These are phyloP conservation scores for Isoetes taiwanensis DNA, from an alignment of 75 land plant species.

Conservation along the genomic window DNA sequence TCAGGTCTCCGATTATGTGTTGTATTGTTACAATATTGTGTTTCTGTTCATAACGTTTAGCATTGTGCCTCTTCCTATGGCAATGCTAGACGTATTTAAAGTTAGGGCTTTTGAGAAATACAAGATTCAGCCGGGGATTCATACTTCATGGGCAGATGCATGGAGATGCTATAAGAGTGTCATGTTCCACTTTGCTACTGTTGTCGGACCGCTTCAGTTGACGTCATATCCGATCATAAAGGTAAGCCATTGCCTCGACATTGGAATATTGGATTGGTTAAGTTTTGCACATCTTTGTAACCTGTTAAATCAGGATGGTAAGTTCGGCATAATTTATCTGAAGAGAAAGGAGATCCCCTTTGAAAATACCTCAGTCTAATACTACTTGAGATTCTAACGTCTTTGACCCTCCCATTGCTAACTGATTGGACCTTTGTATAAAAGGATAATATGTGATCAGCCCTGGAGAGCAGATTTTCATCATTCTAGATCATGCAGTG, in stretches of 20 bases:
- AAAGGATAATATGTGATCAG: too few relatives aligned
- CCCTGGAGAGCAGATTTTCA: too few relatives aligned
- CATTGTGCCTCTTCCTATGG: slow-evolving; percentile 50
- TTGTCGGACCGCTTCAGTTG: slow-evolving; percentile 76
- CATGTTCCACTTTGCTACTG: slow-evolving; percentile 42
- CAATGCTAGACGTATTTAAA: slow-evolving; percentile 28
- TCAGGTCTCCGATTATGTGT: slow-evolving; percentile 41
- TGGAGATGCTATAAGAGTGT: slow-evolving; percentile 62
- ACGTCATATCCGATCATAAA: slow-evolving; percentile 56
- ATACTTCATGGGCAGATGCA: slow-evolving; percentile 16
- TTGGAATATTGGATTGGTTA: too few relatives aligned
- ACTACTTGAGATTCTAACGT: too few relatives aligned
- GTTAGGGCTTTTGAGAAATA: slow-evolving; percentile 19
- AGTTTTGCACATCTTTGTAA: too few relatives aligned
- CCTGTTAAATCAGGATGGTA: too few relatives aligned
- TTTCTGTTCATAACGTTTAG: slow-evolving; percentile 57
- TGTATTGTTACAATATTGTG: slow-evolving; percentile 62
- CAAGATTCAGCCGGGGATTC: slow-evolving; percentile 80
- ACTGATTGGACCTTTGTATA: too few relatives aligned
- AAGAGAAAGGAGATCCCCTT: too few relatives aligned
- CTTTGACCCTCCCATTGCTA: too few relatives aligned
- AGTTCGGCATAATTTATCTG: too few relatives aligned
- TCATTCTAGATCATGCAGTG: too few relatives aligned
- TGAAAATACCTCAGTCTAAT: too few relatives aligned
- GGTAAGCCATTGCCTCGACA: slow-evolving; percentile 35